Evolutionary conservation across 2,329 filamentous ascomycete species (phyloP).

Genomic region (Fusarium euwallaceae): DNA sequence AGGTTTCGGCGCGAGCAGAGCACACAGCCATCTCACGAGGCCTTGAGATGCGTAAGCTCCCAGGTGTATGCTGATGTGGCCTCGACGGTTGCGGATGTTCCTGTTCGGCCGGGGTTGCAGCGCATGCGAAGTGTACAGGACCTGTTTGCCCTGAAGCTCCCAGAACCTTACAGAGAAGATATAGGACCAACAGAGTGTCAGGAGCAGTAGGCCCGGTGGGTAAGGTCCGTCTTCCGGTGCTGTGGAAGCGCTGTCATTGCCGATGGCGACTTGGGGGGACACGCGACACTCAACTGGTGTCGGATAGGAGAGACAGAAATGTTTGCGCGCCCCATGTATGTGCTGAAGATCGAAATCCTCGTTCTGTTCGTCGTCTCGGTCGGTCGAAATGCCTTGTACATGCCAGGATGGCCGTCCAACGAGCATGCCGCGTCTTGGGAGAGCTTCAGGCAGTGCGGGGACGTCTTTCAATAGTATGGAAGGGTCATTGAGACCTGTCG

Average conservation of each 20-base stretch:
- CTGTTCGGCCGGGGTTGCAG: background rate
- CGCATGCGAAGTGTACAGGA: background rate
- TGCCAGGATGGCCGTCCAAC: constrained; percentile 6
- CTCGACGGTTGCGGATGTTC: background rate
- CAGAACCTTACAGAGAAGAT: constrained; percentile 12
- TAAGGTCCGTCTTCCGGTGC: background rate
- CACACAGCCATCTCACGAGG: constrained; percentile 11
- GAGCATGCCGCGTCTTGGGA: background rate
- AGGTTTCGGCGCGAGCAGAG: constrained; percentile 10
- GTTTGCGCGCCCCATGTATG: background rate
- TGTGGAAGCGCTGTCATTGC: background rate
- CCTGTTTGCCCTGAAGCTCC: constrained; percentile 13
- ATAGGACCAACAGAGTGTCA: constrained; percentile 17
- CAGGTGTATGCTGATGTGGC: background rate
- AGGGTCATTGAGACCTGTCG: constrained; percentile 17
- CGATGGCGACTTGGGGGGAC: background rate
- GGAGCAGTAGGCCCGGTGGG: constrained; percentile 10
- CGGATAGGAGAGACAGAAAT: background rate
- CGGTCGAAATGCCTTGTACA: background rate
- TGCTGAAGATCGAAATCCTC: background rate
- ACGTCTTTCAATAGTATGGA: constrained; percentile 21
- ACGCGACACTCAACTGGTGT: constrained; percentile 5
- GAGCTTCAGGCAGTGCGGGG: constrained; percentile 4
- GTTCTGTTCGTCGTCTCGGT: background rate
- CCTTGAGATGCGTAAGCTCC: background rate